These are phyloP conservation scores for Euphorbia pulcherrima DNA, from an alignment of 345 rosid genomes.

Conservation along the genomic window DNA sequence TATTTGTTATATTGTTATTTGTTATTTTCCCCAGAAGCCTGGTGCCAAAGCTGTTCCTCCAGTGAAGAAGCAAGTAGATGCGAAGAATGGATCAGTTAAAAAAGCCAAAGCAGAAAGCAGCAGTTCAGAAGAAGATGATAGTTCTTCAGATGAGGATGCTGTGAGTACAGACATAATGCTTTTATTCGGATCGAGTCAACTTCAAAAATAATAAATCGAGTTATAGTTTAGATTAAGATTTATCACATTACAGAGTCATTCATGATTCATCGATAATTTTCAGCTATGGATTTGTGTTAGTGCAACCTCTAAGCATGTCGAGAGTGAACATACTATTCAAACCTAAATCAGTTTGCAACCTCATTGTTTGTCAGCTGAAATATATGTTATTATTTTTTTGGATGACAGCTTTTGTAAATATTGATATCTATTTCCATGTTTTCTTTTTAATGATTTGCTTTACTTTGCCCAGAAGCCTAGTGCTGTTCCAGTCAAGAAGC, in stretches of 20 bases:
- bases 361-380: no score
- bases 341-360: no score
- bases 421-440: no score
- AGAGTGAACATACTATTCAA: no score
- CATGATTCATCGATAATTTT: not conserved
- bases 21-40: not conserved
- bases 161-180: conserved; percentile 1
- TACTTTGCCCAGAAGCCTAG: not conserved
- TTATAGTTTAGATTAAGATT: not conserved
- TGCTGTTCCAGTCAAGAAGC: conserved; percentile 12
- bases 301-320: no score
- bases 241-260: not conserved
- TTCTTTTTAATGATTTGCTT: no score
- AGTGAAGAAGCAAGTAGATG: conserved; percentile 10
- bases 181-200: not conserved
- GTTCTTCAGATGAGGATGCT: conserved; percentile 17
- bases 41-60: not conserved
- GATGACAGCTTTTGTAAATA: no score
- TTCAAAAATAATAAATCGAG: not conserved
- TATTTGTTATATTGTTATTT: no score
- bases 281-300: not conserved
- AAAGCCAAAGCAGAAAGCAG: not conserved
- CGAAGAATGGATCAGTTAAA: not conserved
- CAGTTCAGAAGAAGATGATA: not conserved
- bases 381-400: no score